A percentile compares a stretch with the other conserved stretches of the same genome.
Conservation (phyloP, 2,329 filamentous ascomycete genomes). For the Thelonectria discophora region DNA sequence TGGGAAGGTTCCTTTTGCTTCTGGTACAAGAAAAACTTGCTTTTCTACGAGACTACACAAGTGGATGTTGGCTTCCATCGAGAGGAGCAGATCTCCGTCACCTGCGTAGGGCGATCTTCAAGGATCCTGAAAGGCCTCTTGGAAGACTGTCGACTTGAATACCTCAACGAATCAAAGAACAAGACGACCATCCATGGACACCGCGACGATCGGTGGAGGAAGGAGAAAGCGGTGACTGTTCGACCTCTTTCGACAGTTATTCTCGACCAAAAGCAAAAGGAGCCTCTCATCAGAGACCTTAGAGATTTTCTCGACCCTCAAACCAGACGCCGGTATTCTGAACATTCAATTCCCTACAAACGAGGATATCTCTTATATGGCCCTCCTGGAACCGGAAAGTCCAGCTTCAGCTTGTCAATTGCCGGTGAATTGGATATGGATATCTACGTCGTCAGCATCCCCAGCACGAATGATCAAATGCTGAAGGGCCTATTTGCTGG, state of each 20-base stretch:
- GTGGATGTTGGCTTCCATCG: constrained; percentile 28
- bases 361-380: constrained; percentile 8
- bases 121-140: constrained; percentile 1
- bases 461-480: constrained; percentile 37
- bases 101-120: constrained; percentile 13
- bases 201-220: background rate
- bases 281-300: constrained; percentile 5
- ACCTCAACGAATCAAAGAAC: constrained; percentile 6
- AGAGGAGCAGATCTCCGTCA: constrained; percentile 38
- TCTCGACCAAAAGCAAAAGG: constrained; percentile 9
- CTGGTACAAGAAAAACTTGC: constrained; percentile 22
- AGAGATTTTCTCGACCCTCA: constrained; percentile 13
- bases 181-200: constrained; percentile 11
- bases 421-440: constrained; percentile 9
- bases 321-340: background rate
- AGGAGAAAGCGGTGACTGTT: constrained; percentile 2
- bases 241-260: constrained; percentile 18
- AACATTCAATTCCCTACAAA: too few relatives aligned
- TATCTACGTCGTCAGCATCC: constrained; percentile 10
- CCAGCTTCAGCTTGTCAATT: constrained; percentile 9
- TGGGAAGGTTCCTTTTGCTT: constrained; percentile 18
- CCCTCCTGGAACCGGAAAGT: constrained; percentile 12
- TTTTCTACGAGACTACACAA: constrained; percentile 25
- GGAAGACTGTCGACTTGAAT: constrained; percentile 7
- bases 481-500: constrained; percentile 44